phyloP scores from a whole-genome alignment of 495 filamentous ascomycete genomes.

The Trichoderma asperelloides region DNA sequence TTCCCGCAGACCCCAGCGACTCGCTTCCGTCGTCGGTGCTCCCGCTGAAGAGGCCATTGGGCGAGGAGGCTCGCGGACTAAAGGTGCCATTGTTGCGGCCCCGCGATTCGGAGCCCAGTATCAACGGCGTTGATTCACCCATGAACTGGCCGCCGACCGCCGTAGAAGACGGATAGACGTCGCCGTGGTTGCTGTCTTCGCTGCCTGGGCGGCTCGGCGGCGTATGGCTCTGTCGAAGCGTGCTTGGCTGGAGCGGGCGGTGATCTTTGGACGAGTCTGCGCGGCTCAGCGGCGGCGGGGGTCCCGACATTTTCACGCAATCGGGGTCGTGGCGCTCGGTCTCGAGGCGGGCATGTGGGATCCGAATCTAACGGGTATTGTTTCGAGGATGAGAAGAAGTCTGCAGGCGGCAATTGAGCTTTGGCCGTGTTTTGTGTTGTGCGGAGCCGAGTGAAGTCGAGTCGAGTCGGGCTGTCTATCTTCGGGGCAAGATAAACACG shows the following conservation, averaged over 20 bases:
- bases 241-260: slow-evolving; percentile 11
- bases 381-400: neutral
- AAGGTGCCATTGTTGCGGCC: slow-evolving; percentile 72
- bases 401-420: neutral
- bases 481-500: neutral
- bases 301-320: neutral
- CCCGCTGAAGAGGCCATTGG: slow-evolving; percentile 32
- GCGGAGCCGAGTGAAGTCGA: neutral
- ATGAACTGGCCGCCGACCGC: neutral
- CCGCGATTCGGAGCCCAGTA: slow-evolving; percentile 33
- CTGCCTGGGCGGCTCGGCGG: neutral
- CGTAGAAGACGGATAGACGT: neutral
- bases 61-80: slow-evolving; percentile 52
- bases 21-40: slow-evolving; percentile 17
- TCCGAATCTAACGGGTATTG: neutral
- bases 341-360: neutral
- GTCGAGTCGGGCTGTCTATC: neutral
- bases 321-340: neutral
- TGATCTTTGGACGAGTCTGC: slow-evolving; percentile 9
- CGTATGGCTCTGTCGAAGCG: slow-evolving; percentile 11
- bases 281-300: slow-evolving; percentile 3
- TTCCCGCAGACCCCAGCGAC: neutral
- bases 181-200: neutral
- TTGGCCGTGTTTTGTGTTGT: neutral
- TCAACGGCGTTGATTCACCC: slow-evolving; percentile 36